Conservation (phyloP, 257 asterid species). For the Capsicum rhomboideum region DNA sequence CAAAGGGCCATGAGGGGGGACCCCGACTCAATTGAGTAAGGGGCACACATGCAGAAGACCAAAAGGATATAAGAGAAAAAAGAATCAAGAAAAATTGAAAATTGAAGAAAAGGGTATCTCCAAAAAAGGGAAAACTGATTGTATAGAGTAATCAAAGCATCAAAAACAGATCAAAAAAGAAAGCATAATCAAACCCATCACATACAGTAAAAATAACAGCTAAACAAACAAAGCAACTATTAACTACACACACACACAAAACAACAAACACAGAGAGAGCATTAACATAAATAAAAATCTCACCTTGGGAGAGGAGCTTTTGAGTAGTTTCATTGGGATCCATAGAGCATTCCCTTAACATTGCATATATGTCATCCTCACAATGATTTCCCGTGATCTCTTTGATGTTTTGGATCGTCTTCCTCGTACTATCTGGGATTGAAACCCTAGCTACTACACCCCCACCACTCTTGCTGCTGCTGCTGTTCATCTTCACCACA, state of each 20-base stretch:
- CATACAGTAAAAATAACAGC: neutral
- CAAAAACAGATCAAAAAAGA: constrained; percentile 25
- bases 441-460: constrained; percentile 45
- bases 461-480: neutral
- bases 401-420: constrained; percentile 70
- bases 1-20: neutral
- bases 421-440: constrained; percentile 57
- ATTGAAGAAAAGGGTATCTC: neutral
- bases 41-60: constrained; percentile 1
- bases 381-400: constrained; percentile 83
- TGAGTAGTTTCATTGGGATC: constrained; percentile 89
- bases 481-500: constrained; percentile 44
- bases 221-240: neutral
- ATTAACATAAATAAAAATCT: neutral
- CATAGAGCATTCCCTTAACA: constrained; percentile 84
- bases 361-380: constrained; percentile 85
- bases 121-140: neutral
- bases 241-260: neutral
- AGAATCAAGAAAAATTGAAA: neutral
- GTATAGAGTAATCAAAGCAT: neutral
- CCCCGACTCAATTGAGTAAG: neutral
- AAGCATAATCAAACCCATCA: constrained; percentile 24
- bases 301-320: constrained; percentile 79
- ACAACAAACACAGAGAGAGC: neutral
- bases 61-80: neutral